Evolutionary conservation across 2,329 filamentous ascomycete species (phyloP).

Genomic region (Leptosphaerulina australis): DNA sequence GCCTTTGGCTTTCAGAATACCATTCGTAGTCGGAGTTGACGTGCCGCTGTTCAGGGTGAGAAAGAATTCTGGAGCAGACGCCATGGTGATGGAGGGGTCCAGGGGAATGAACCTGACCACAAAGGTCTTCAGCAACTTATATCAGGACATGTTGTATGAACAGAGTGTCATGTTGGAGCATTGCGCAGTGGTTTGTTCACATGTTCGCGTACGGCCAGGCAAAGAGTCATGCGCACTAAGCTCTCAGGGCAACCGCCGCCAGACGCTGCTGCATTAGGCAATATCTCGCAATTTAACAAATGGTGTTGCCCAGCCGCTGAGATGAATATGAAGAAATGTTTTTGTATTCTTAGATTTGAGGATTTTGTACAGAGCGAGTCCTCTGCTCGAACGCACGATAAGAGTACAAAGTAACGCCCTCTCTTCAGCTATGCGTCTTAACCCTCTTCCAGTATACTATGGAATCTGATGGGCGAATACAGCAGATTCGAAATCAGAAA

Average conservation of each 20-base stretch:
- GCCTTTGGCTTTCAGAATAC: slow-evolving; percentile 51
- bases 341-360: slow-evolving; percentile 24
- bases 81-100: slow-evolving; percentile 24
- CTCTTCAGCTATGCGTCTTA: neutral
- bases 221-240: slow-evolving; percentile 39
- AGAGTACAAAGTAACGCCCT: slow-evolving; percentile 25
- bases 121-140: slow-evolving; percentile 21
- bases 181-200: slow-evolving; percentile 3
- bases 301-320: neutral
- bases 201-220: slow-evolving; percentile 24
- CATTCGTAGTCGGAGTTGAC: slow-evolving; percentile 26
- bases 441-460: neutral
- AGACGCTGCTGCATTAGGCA: slow-evolving; percentile 30
- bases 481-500: slow-evolving; percentile 11
- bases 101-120: slow-evolving; percentile 18
- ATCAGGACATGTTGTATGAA: slow-evolving; percentile 28
- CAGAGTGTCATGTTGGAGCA: slow-evolving; percentile 29
- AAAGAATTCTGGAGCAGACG: slow-evolving; percentile 21
- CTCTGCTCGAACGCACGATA: slow-evolving; percentile 36
- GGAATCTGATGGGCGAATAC: slow-evolving; percentile 10
- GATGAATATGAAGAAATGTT: slow-evolving; percentile 4
- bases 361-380: slow-evolving; percentile 43
- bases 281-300: slow-evolving; percentile 34
- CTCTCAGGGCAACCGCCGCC: slow-evolving; percentile 16
- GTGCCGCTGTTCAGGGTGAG: slow-evolving; percentile 26